Evolutionary conservation across 2,329 filamentous ascomycete genomes (phyloP), one percentile per base, ranked within the genome.

Genomic region (Talaromyces atroroseus): DNA sequence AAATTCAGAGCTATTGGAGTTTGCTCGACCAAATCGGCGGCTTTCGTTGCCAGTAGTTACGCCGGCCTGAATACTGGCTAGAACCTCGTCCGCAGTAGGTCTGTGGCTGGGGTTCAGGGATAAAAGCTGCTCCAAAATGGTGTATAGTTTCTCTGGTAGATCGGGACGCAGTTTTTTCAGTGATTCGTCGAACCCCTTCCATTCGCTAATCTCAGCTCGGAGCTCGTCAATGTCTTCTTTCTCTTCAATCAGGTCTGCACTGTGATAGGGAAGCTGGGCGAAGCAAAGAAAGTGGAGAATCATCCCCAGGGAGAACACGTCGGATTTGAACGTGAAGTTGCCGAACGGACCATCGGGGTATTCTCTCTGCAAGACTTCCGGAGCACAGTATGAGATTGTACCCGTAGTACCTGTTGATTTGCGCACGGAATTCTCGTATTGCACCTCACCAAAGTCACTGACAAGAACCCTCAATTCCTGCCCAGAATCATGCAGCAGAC

Each of bases 281-380:
- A 99, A 99, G 70, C 94, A 99, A 80, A 99, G 88, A 68, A 99
- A 99, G 71, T 97, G 95, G 3, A 99, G 80, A 56, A 97, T 97
- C 92, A 99, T 96, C 49, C 94, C 94, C 0, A 99, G 78, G 1
- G 92, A 96, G 72, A 99, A 99, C n/a, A 99, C 88, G 67, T 99
- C 94, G 0, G 92, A 96, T 68, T 97, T 99, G 24, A 90, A 92
- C 0, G 91, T 96, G 66, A 99, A 99, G 68, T 97, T 96, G 7
- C 89, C 91, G 64, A 89, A 92, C 0, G 81, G 81, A 0, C 92
- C 92, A 26, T 78, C 79, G 0, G 81, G 74, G 45, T 69, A 72
- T 36, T 80, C 86, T 62, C 82, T 82, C 51, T 82, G 85, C 29
- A 99, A 77, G 0, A 99, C 95, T 71, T 99, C 94, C 0, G 94